These are phyloP conservation scores for Scutellaria baicalensis DNA, from an alignment of 257 asterid genomes.

Conservation along the genomic window DNA sequence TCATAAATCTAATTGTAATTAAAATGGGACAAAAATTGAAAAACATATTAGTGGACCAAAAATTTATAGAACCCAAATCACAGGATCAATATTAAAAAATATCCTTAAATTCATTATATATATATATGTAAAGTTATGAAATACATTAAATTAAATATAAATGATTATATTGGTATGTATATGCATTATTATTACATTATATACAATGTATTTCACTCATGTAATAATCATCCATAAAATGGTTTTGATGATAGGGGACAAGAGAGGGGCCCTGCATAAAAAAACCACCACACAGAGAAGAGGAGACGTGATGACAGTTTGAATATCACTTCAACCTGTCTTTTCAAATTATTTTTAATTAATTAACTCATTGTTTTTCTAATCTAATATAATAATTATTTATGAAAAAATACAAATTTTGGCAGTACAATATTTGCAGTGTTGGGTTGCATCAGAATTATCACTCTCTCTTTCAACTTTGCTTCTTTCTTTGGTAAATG, in stretches of 20 bases:
- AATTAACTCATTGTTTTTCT: neutral
- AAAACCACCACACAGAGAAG: slow-evolving; percentile 16
- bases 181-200: too few relatives aligned
- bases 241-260: slow-evolving; percentile 15
- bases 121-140: too few relatives aligned
- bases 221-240: too few relatives aligned
- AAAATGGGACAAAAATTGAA: too few relatives aligned
- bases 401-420: slow-evolving; percentile 19
- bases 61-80: too few relatives aligned
- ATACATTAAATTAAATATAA: too few relatives aligned
- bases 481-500: slow-evolving; percentile 24
- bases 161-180: too few relatives aligned
- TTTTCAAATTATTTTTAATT: slow-evolving; percentile 8
- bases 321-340: slow-evolving; percentile 53
- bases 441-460: slow-evolving; percentile 42
- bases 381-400: neutral
- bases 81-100: too few relatives aligned
- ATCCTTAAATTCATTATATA: too few relatives aligned
- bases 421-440: slow-evolving; percentile 25
- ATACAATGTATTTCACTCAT: too few relatives aligned
- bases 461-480: slow-evolving; percentile 12
- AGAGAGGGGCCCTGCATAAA: slow-evolving; percentile 9
- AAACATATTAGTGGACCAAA: too few relatives aligned
- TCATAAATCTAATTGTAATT: too few relatives aligned
- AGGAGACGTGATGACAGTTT: slow-evolving; percentile 41